Evolutionary conservation across 2,329 filamentous ascomycete species (phyloP), one percentile per base, ranked within the genome.

Genomic region (Beauveria australis): DNA sequence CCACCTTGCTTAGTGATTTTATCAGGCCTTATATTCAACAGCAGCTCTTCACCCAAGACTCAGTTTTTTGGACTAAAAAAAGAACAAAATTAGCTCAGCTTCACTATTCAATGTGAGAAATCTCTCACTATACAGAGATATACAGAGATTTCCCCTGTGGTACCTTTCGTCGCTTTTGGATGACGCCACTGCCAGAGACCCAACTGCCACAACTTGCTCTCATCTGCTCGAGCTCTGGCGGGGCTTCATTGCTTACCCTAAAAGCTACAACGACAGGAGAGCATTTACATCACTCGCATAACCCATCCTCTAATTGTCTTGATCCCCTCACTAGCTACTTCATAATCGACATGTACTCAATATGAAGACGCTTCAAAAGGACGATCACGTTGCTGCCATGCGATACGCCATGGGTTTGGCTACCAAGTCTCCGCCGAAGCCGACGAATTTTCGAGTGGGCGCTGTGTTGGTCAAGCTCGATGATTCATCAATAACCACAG

Each of bases 401-500:
- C 81, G 78, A 59, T 77, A 88, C 60, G 91, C 91, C 43, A 83
- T 97, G 61, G 76, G 81, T n/a, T 80, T 92, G 64, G 92, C 94
- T 14, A 80, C 82, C 41, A 82, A 88, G 64, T 96, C 92, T 12
- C 89, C 91, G 2, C 91, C 91, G 30, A 92, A 89, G 68, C 89
- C 92, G 2, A 92, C 91, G 56, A 97, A 97, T 73, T 99, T 92
- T 77, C 86, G 93, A 62, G 92, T 99, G 24, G 94, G 94, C 47
- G 94, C 94, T n/a, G 74, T 96, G n/a, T 80, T 97, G 44, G 81
- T 94, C 22, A 79, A 85, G 61, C 72, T 79, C 16, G 74, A 75
- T 47, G 79, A 77, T 41, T 80, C 85, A 66, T 71, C 75, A 28
- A 78, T 95, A 61, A 79, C 95, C 30, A 84, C 89, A 1, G 89